phyloP scores from a whole-genome alignment of 257 asterid species.

The Ligustrum vulgare region DNA sequence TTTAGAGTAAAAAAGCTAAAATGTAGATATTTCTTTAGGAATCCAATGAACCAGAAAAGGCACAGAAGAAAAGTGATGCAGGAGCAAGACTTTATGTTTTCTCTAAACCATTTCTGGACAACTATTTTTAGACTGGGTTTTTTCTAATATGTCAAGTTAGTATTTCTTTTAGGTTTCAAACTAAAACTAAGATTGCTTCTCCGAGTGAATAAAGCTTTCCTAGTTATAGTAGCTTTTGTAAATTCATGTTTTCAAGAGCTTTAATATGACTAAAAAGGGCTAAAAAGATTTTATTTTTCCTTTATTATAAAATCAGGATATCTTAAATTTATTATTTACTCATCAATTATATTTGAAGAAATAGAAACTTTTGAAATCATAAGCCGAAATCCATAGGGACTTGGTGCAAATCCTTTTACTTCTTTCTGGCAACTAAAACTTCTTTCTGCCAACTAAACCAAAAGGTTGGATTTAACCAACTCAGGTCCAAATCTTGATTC shows the following conservation, averaged over 20 bases:
- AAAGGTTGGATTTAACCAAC: too few relatives aligned
- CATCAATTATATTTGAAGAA: background rate
- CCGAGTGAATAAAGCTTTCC: background rate
- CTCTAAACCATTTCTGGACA: background rate
- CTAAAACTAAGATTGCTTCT: background rate
- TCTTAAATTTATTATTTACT: background rate
- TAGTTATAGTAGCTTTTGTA: background rate
- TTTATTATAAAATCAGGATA: too few relatives aligned
- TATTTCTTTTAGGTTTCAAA: background rate
- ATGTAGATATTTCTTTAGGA: background rate
- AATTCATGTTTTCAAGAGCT: background rate
- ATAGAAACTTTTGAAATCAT: background rate
- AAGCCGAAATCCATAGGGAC: background rate
- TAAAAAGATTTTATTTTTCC: too few relatives aligned
- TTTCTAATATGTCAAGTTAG: background rate
- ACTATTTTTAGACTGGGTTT: background rate
- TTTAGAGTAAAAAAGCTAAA: conserved; percentile 12
- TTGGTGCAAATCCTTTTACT: background rate
- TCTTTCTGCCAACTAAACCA: background rate
- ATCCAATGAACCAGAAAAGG: background rate
- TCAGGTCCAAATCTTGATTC: background rate
- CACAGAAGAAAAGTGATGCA: background rate
- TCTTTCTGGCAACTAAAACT: too few relatives aligned
- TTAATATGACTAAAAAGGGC: background rate
- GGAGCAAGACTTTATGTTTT: background rate